Base-by-base conservation (phyloP, 352 stramenopile genomes). In the Hyaloperonospora brassicae region DNA sequence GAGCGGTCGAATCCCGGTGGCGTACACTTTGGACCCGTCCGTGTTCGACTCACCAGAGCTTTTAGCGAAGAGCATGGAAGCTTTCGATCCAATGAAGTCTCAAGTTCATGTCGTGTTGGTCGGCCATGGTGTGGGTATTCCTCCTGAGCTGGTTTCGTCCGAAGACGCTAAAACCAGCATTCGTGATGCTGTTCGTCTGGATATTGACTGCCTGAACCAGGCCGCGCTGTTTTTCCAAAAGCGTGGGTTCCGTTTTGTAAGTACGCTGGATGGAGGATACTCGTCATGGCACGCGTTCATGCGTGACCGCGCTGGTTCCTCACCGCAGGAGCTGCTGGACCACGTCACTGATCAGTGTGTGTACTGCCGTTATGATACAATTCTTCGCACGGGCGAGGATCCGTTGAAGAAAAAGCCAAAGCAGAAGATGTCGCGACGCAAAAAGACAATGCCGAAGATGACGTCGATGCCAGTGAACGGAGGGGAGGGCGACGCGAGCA, bases 261-360 rank as follows among this genome's bases (percentile, higher is more conserved):
- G 81, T 30, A 75, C 62, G 7, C 50, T 92, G 12, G 81, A 92
- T 49, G 81, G 81, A 17, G 81, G 81, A 1, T 92, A 89, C 52
- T 75, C 81, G 10, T 85, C 79, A 5, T 92, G 81, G 81, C 81
- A 92, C 50, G 79, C 81, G n/a, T 89, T 83, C 53, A 86, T 92
- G 75, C 73, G 81, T 22, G 81, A 92, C 53, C 68, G 73, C 2
- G 54, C 73, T 0, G 57, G 57, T 14, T 80, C 57, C 1, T 88
- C 81, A 5, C 75, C 74, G 1, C 51, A 86, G 36, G 81, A 92
- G 42, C 51, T 92, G 38, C 61, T 88, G 34, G 80, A 84, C 45
- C 81, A 92, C 46, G 75, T 86, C 0, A 66, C 67, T 21, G 61
- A 66, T 13, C 68, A 88, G 50, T 92, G 81, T 43, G 78, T 87